Evolutionary conservation across 306 rosid genomes (phyloP), one percentile per base, ranked within the genome.

Genomic region (Styphnolobium japonicum): DNA sequence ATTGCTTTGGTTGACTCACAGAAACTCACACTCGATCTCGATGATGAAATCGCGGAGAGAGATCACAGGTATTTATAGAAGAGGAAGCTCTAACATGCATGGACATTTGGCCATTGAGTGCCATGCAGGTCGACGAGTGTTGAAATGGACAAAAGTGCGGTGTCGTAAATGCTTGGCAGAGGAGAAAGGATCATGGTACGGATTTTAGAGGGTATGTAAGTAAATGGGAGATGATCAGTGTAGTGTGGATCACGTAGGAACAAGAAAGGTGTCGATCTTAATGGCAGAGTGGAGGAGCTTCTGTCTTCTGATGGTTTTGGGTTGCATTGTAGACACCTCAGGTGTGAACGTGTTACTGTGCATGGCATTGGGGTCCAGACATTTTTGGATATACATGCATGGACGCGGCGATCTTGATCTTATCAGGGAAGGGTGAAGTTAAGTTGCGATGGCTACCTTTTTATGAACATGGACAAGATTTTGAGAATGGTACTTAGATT

Each of bases 101-200:
- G 53, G 7, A n/a, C n/a, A 73, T 43, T 68, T 69, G 81, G 75
- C 27, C 25, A 4, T 14, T 16, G 19, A 16, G 14, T 61, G 18
- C 0, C 84, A 75, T 79, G 84, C 79, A 27, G n/a, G 0, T 43
- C 78, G 86, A 82, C 88, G 80, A 36, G 86, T 85, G 86, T 82
- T 73, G 37, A 76, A 72, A 42, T 11, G 19, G 53, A 66, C 75
- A 72, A 52, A 71, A 57, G 1, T 10, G 73, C 71, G 52, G 65
- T 69, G n/a, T n/a, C n/a, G n/a, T n/a, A n/a, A n/a, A n/a, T n/a
- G n/a, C n/a, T n/a, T 27, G 82, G 57, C 75, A n/a, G 49, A 68
- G 10, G 16, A 10, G 2, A 36, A 9, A 3, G 16, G 15, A 8
- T 12, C 27, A 34, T 15, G 55, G 2, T n/a, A n/a, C n/a, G n/a